Conservation (phyloP, 805 yeast species). For the Candida piceae region DNA sequence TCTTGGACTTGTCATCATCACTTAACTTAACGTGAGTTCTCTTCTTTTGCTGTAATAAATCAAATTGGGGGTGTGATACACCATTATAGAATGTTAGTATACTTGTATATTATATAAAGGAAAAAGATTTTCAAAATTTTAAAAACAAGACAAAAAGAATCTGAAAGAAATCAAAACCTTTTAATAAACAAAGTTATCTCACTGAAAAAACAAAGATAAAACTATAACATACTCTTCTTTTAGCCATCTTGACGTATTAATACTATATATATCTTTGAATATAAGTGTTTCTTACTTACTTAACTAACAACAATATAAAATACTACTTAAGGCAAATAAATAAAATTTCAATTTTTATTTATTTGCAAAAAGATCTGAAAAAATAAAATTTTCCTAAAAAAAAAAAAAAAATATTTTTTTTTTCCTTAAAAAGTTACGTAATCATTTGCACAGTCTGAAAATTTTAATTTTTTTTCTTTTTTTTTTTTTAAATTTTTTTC, state of each 20-base stretch:
- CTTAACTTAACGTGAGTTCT: conserved; percentile 74
- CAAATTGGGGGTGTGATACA: not conserved
- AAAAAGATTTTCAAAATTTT: too few relatives aligned
- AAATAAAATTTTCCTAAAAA: conserved; percentile 3
- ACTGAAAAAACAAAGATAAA: too few relatives aligned
- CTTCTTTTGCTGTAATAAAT: conserved; percentile 49
- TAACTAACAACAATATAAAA: too few relatives aligned
- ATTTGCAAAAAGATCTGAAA: not conserved
- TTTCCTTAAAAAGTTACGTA: too few relatives aligned
- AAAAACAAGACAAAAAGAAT: too few relatives aligned
- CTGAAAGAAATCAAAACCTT: too few relatives aligned
- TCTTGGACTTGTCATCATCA: conserved; percentile 62
- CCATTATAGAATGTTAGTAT: conserved; percentile 7
- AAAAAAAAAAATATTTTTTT: conserved; percentile 1
- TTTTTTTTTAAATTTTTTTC: too few relatives aligned
- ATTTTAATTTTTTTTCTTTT: not conserved
- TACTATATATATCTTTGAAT: too few relatives aligned
- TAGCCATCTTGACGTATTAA: conserved; percentile 20
- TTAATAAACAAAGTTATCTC: too few relatives aligned
- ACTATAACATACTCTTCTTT: conserved; percentile 30
- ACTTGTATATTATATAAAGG: too few relatives aligned
- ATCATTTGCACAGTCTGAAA: not conserved
- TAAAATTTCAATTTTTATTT: not conserved
- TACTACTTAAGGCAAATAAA: too few relatives aligned
- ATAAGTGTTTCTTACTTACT: too few relatives aligned